phyloP scores from a whole-genome alignment of 2,329 filamentous ascomycete species.

The Xylaria arbuscula region DNA sequence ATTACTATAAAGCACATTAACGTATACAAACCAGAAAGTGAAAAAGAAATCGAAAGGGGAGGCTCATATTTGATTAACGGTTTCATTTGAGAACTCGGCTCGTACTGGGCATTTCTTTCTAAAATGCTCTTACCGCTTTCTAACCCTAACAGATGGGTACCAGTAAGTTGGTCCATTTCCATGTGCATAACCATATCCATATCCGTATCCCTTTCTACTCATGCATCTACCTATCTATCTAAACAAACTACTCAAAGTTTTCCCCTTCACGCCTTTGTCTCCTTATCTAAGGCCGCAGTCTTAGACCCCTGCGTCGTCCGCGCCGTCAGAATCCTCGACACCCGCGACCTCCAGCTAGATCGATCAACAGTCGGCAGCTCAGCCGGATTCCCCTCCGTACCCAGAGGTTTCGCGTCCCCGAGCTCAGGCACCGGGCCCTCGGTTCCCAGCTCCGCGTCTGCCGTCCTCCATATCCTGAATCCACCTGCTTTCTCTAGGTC shows the following conservation, averaged over 20 bases:
- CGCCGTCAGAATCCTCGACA: constrained; percentile 34
- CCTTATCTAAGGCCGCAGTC: background rate
- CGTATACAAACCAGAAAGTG: background rate
- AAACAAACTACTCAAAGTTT: background rate
- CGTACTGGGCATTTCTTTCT: background rate
- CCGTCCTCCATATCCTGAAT: constrained; percentile 10
- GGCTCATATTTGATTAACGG: background rate
- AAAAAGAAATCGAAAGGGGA: background rate
- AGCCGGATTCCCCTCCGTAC: constrained; percentile 45
- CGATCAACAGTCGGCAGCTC: constrained; percentile 39
- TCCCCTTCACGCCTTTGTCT: background rate
- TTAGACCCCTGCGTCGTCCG: background rate
- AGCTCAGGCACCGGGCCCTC: constrained; percentile 45
- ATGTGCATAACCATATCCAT: background rate
- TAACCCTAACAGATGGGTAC: background rate
- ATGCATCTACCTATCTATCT: background rate
- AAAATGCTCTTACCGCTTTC: background rate
- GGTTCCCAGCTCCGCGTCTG: constrained; percentile 44
- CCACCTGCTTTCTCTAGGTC: background rate
- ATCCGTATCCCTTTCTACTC: background rate
- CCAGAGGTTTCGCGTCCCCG: constrained; percentile 34
- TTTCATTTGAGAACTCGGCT: background rate
- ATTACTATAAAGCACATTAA: no score
- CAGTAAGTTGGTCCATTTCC: background rate
- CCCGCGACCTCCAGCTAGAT: constrained; percentile 43